Evolutionary conservation across 495 filamentous ascomycete genomes (phyloP).

Genomic region (Penicillium turbatum): DNA sequence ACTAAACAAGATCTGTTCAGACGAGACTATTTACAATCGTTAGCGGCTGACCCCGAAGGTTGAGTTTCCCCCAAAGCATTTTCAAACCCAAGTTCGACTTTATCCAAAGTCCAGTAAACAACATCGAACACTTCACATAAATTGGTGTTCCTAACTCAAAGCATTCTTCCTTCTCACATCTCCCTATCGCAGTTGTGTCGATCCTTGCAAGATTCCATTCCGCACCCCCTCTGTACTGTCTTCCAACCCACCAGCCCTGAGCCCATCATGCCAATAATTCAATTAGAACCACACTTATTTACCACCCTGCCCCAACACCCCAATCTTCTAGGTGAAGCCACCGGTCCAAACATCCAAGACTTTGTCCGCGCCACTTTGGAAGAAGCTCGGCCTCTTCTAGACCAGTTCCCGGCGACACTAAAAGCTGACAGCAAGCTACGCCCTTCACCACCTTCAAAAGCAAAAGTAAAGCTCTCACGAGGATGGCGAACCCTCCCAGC

Average conservation of each 20-base stretch:
- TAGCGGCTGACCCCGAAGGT: too few relatives aligned
- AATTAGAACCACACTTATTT: conserved; percentile 28
- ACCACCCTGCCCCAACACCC: conserved; percentile 30
- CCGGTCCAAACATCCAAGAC: conserved; percentile 16
- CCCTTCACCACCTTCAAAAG: conserved; percentile 36
- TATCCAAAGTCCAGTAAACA: neutral
- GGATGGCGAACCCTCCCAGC: conserved; percentile 31
- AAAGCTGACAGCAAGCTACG: conserved; percentile 30
- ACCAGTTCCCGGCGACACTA: conserved; percentile 31
- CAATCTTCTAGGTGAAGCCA: conserved; percentile 15
- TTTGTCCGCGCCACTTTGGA: conserved; percentile 38
- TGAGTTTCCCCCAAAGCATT: too few relatives aligned
- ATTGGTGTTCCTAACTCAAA: neutral
- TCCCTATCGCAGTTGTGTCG: neutral
- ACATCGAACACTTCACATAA: neutral
- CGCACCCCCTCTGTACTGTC: neutral
- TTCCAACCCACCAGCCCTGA: neutral
- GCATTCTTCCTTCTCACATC: neutral
- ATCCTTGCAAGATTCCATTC: neutral
- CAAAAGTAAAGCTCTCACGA: conserved; percentile 18
- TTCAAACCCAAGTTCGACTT: neutral
- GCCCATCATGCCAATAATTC: conserved; percentile 25
- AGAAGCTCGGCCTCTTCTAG: conserved; percentile 56
- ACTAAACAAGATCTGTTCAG: too few relatives aligned
- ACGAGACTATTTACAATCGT: too few relatives aligned